phyloP scores from a whole-genome alignment of 768 basidiomycete species.

The Termitomyces sp. region DNA sequence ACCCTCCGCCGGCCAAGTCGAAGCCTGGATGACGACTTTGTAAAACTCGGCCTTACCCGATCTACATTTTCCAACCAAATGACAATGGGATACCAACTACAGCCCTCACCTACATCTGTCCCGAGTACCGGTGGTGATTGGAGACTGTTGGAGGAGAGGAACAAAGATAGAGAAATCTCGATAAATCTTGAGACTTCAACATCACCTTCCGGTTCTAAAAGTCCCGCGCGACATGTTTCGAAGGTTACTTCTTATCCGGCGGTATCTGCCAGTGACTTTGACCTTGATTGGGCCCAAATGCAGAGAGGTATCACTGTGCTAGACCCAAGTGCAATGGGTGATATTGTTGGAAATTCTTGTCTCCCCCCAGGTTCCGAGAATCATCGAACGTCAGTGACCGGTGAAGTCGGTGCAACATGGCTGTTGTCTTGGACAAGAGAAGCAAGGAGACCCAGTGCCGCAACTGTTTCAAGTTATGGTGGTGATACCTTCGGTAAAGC shows the following conservation, averaged over 20 bases:
- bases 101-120: conserved; percentile 30
- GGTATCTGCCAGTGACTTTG: conserved; percentile 30
- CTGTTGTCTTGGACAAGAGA: conserved; percentile 17
- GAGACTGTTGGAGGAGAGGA: conserved; percentile 43
- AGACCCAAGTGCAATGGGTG: conserved; percentile 21
- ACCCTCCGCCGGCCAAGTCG: conserved; percentile 58
- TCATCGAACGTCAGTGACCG: conserved; percentile 12
- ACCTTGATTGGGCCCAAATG: conserved; percentile 34
- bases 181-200: conserved; percentile 3
- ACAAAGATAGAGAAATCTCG: conserved; percentile 20
- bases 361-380: conserved; percentile 4
- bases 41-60: conserved; percentile 5
- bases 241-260: not conserved
- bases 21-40: conserved; percentile 47
- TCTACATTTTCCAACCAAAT: not conserved
- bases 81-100: conserved; percentile 12
- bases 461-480: conserved; percentile 29
- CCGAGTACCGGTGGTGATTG: conserved; percentile 55
- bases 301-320: conserved; percentile 24
- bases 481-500: conserved; percentile 38
- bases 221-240: not conserved
- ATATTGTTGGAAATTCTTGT: conserved; percentile 17
- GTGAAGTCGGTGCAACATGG: conserved; percentile 11
- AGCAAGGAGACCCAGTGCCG: conserved; percentile 35
- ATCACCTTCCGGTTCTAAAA: not conserved